These are phyloP conservation scores for Linanthus parryae DNA, from an alignment of 148 eudicot genomes.

Conservation along the genomic window DNA sequence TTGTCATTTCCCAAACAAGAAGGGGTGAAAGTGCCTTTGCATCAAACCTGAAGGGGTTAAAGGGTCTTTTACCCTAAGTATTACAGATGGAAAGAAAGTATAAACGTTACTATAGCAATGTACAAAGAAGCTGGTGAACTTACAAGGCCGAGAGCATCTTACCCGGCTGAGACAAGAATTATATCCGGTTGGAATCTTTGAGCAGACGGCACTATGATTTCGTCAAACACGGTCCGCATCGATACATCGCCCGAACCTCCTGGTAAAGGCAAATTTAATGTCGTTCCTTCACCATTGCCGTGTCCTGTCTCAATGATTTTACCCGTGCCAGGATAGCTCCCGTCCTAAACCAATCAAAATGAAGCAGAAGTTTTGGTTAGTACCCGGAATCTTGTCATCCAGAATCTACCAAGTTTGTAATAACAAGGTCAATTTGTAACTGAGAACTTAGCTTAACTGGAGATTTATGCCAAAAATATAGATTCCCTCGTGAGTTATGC, in stretches of 20 bases:
- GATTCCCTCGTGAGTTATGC: too few species aligned
- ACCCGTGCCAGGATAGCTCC: slow-evolving; percentile 97
- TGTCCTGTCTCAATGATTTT: slow-evolving; percentile 65
- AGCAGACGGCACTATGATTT: slow-evolving; percentile 76
- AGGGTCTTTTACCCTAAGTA: too few species aligned
- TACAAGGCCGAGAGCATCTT: slow-evolving; percentile 16
- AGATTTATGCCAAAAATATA: not conserved
- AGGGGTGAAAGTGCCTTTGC: too few species aligned
- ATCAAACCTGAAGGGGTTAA: too few species aligned
- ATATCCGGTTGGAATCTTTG: slow-evolving; percentile 90
- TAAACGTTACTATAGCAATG: too few species aligned
- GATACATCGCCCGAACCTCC: slow-evolving; percentile 88
- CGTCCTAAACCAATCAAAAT: slow-evolving; percentile 43
- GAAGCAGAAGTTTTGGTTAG: not conserved
- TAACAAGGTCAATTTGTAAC: not conserved
- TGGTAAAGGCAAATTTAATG: slow-evolving; percentile 82
- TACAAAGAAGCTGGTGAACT: too few species aligned
- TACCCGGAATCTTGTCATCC: not conserved
- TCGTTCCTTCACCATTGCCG: slow-evolving; percentile 80
- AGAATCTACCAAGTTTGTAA: not conserved
- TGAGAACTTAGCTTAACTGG: not conserved
- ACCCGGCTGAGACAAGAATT: slow-evolving; percentile 96
- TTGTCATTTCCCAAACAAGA: too few species aligned
- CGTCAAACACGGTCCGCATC: slow-evolving; percentile 79
- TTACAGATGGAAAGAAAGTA: too few species aligned